These are phyloP conservation scores for Teunomyces tritomae DNA, from an alignment of 805 yeast genomes.

Conservation along the genomic window DNA sequence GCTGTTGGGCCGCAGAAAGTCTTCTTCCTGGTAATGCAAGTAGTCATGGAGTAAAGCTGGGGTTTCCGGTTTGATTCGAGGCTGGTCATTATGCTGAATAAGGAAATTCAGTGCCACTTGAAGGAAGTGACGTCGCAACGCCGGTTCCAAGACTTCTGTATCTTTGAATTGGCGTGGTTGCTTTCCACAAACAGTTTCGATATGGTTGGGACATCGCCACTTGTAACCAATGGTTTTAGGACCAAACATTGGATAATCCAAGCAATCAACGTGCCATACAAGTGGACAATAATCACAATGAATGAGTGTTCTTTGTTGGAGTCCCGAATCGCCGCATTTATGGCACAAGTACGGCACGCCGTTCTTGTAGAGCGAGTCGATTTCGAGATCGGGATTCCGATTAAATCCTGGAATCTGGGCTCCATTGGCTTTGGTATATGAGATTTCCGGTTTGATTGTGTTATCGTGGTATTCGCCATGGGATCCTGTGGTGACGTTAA, in stretches of 20 bases:
- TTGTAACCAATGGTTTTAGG: slow-evolving; percentile 71
- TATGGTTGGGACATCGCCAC: slow-evolving; percentile 93
- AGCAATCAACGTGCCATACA: slow-evolving; percentile 88
- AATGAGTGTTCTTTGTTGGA: slow-evolving; percentile 51
- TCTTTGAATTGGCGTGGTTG: slow-evolving; percentile 48
- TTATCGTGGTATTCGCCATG: slow-evolving; percentile 69
- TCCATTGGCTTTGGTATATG: slow-evolving; percentile 31
- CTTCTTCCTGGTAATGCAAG: slow-evolving; percentile 24
- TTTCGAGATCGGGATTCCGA: slow-evolving; percentile 53
- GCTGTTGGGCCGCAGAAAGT: slow-evolving; percentile 15
- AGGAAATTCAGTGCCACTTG: slow-evolving; percentile 29
- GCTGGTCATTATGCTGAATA: slow-evolving; percentile 35
- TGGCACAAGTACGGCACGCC: slow-evolving; percentile 74
- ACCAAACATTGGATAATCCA: slow-evolving; percentile 69
- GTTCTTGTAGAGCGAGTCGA: slow-evolving; percentile 63
- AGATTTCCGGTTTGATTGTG: slow-evolving; percentile 47
- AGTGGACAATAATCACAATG: slow-evolving; percentile 82
- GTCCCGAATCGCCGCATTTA: slow-evolving; percentile 70
- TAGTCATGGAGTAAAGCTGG: slow-evolving; percentile 28
- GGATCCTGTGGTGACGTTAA: slow-evolving; percentile 64
- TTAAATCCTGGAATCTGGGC: slow-evolving; percentile 35
- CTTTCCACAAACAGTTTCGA: slow-evolving; percentile 44
- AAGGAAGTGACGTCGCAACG: slow-evolving; percentile 34
- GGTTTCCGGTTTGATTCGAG: slow-evolving; percentile 20
- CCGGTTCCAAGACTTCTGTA: slow-evolving; percentile 53